Evolutionary conservation across 2,329 filamentous ascomycete genomes (phyloP).

Genomic region (Plectosphaerella cucumerina): DNA sequence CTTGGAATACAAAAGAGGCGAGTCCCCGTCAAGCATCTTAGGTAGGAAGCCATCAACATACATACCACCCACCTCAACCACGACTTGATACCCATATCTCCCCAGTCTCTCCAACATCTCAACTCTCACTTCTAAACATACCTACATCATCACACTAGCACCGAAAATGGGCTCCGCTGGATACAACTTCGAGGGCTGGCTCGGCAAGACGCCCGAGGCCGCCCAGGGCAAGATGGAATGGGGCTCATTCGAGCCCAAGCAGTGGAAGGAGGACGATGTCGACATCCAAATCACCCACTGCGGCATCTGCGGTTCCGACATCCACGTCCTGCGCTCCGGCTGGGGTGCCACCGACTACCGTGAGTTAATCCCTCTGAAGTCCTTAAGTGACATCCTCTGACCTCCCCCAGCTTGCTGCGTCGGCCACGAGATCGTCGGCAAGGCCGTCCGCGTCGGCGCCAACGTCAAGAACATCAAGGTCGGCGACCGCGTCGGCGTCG

Average conservation of each 20-base stretch:
- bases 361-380: slow-evolving; percentile 15
- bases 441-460: slow-evolving; percentile 48
- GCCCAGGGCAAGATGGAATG: slow-evolving; percentile 50
- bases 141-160: neutral
- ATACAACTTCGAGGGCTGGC: slow-evolving; percentile 48
- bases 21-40: no score
- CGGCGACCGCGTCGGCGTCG: slow-evolving; percentile 61
- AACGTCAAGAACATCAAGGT: slow-evolving; percentile 45
- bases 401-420: slow-evolving; percentile 41
- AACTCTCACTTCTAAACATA: no score
- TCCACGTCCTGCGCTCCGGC: slow-evolving; percentile 54
- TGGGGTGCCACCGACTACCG: slow-evolving; percentile 28
- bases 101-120: no score
- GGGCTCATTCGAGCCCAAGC: slow-evolving; percentile 56
- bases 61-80: no score
- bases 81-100: no score
- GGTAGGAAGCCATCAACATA: no score
- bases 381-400: neutral
- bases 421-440: slow-evolving; percentile 63
- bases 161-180: slow-evolving; percentile 21
- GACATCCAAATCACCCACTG: slow-evolving; percentile 64
- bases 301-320: slow-evolving; percentile 60
- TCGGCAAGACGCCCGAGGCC: slow-evolving; percentile 35
- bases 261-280: slow-evolving; percentile 62
- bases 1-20: no score